Conservation (phyloP, 306 rosid genomes). For the Vigna nakashimae region DNA sequence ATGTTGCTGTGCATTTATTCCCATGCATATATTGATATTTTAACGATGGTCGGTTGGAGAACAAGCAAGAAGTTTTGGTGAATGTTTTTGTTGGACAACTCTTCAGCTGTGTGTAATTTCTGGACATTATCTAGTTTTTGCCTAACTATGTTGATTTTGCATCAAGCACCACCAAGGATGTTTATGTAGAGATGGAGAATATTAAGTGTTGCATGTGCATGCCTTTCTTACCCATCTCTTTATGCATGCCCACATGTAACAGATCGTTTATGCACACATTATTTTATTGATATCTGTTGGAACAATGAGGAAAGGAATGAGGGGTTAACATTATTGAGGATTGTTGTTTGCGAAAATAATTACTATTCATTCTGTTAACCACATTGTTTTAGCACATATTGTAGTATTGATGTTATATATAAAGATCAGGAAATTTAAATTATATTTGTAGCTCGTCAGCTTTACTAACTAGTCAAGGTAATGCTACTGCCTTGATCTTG, state of each 20-base stretch:
- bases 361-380: background rate
- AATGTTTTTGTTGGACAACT: slow-evolving; percentile 1
- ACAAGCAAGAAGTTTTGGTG: background rate
- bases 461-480: slow-evolving; percentile 21
- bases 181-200: slow-evolving; percentile 26
- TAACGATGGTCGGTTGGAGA: slow-evolving; percentile 1
- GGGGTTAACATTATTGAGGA: slow-evolving; percentile 27
- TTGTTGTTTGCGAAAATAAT: slow-evolving; percentile 16
- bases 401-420: background rate
- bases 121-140: slow-evolving; percentile 30
- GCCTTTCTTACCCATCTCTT: slow-evolving; percentile 24
- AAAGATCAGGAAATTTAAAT: slow-evolving; percentile 6
- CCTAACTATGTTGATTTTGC: slow-evolving; percentile 13
- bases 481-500: slow-evolving; percentile 24
- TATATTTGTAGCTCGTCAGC: slow-evolving; percentile 19
- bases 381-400: background rate
- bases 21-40: slow-evolving; percentile 15
- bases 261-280: slow-evolving; percentile 29
- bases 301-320: background rate
- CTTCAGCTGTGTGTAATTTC: slow-evolving; percentile 28
- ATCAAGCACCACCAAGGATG: background rate
- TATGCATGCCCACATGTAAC: slow-evolving; percentile 24
- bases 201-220: slow-evolving; percentile 11
- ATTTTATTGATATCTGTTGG: slow-evolving; percentile 28
- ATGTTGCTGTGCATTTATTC: slow-evolving; percentile 26